These are phyloP conservation scores for Suillus variegatus DNA, from an alignment of 768 basidiomycete genomes.

Conservation along the genomic window DNA sequence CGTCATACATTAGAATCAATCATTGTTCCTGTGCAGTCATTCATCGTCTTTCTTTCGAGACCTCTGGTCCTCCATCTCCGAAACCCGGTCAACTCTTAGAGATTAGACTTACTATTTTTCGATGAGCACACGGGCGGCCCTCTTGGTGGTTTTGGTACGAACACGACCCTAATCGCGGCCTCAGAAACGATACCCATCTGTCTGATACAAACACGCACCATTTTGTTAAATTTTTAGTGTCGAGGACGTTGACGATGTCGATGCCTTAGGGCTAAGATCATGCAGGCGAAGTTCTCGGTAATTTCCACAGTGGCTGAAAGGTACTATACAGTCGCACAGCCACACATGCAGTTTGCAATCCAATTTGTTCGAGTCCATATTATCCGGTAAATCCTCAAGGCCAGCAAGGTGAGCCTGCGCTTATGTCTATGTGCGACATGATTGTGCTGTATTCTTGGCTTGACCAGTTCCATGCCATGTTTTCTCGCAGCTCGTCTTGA, in stretches of 20 bases:
- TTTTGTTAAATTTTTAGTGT: constrained; percentile 37
- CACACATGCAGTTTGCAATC: constrained; percentile 4
- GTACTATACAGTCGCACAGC: constrained; percentile 36
- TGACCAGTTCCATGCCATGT: constrained; percentile 10
- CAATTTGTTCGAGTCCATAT: neutral
- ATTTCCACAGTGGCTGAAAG: constrained; percentile 32
- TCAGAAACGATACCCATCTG: constrained; percentile 13
- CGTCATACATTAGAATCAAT: constrained; percentile 1
- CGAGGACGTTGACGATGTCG: constrained; percentile 26
- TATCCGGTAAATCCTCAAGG: constrained; percentile 20
- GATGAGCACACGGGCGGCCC: constrained; percentile 97
- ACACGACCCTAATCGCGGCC: constrained; percentile 79
- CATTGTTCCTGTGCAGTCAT: neutral
- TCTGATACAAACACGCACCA: constrained; percentile 41
- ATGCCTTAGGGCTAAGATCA: constrained; percentile 8
- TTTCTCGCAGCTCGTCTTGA: constrained; percentile 51
- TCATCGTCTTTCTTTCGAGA: neutral
- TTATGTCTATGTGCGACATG: neutral
- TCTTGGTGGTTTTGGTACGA: constrained; percentile 99
- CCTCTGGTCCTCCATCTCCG: neutral
- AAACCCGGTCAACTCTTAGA: neutral
- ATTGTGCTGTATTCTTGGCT: neutral
- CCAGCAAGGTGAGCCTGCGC: constrained; percentile 48
- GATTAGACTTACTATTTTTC: constrained; percentile 88
- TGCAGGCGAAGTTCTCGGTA: constrained; percentile 16